Conservation (phyloP, 164 flowering plant species). For the Umbellularia californica region DNA sequence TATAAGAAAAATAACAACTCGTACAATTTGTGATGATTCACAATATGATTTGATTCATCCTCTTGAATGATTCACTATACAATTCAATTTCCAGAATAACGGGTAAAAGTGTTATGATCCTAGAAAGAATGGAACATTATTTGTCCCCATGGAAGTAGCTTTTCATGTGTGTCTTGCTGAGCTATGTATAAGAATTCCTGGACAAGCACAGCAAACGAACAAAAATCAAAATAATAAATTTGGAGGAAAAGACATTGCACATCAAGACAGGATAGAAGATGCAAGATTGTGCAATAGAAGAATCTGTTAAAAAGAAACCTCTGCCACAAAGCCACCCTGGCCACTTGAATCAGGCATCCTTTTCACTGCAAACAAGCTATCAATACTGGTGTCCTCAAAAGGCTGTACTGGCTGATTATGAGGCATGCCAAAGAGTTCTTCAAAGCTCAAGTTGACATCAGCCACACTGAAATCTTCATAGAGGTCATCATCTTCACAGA, state of each 20-base stretch:
- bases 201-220: not conserved
- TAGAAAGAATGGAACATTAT: too few relatives aligned
- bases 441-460: conserved; percentile 71
- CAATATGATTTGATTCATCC: too few relatives aligned
- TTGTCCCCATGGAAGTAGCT: too few relatives aligned
- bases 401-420: conserved; percentile 53
- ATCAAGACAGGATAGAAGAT: not conserved
- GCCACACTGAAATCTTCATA: conserved; percentile 66
- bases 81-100: too few relatives aligned
- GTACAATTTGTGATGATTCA: too few relatives aligned
- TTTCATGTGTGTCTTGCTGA: too few relatives aligned
- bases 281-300: not conserved
- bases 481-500: conserved; percentile 44
- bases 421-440: conserved; percentile 74
- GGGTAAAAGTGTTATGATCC: too few relatives aligned
- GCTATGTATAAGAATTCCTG: not conserved
- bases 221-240: not conserved
- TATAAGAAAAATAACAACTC: too few relatives aligned
- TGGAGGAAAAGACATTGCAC: not conserved
- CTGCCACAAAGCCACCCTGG: conserved; percentile 45
- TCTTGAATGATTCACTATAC: too few relatives aligned
- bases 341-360: conserved; percentile 49
- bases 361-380: conserved; percentile 62
- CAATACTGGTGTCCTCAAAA: conserved; percentile 68
- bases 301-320: conserved; percentile 33